Percentiles rank a stretch among this genome's conserved stretches.
These are phyloP conservation scores for Grosmannia serpens DNA, from an alignment of 2,329 filamentous ascomycete genomes.

Conservation along the genomic window DNA sequence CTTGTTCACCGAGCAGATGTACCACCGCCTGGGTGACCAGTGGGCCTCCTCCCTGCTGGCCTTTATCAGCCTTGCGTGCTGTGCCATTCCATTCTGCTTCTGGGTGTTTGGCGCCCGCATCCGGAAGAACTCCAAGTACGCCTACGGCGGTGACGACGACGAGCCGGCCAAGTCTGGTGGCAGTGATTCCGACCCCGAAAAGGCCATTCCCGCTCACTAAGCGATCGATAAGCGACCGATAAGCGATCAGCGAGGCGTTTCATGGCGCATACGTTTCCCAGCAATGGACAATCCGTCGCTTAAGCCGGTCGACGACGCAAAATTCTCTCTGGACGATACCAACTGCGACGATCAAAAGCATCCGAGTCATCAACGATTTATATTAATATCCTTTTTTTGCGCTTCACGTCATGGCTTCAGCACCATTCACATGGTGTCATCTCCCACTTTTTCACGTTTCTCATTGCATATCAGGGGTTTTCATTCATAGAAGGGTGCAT, in stretches of 20 bases:
- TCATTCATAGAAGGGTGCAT: neutral
- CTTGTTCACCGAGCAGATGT: slow-evolving; percentile 77
- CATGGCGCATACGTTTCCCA: neutral
- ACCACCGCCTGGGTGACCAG: slow-evolving; percentile 56
- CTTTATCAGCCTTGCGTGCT: slow-evolving; percentile 67
- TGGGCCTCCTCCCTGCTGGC: slow-evolving; percentile 66
- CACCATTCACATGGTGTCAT: neutral
- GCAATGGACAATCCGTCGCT: neutral
- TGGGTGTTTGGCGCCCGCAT: slow-evolving; percentile 67
- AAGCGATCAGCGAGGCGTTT: too few species aligned
- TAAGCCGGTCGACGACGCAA: neutral
- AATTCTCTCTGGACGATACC: neutral
- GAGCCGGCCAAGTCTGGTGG: slow-evolving; percentile 14
- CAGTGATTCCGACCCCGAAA: slow-evolving; percentile 24
- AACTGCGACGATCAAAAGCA: neutral
- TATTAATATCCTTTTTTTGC: neutral
- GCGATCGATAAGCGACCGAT: too few species aligned
- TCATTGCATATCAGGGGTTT: slow-evolving; percentile 1
- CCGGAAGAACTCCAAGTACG: slow-evolving; percentile 57
- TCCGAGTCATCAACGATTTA: neutral
- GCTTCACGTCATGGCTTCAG: neutral
- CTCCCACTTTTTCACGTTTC: neutral
- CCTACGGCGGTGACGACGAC: slow-evolving; percentile 52
- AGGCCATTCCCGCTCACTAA: slow-evolving; percentile 15
- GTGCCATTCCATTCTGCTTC: slow-evolving; percentile 72